phyloP scores from a whole-genome alignment of 2,329 filamentous ascomycete genomes.

The Boeremia exigua region DNA sequence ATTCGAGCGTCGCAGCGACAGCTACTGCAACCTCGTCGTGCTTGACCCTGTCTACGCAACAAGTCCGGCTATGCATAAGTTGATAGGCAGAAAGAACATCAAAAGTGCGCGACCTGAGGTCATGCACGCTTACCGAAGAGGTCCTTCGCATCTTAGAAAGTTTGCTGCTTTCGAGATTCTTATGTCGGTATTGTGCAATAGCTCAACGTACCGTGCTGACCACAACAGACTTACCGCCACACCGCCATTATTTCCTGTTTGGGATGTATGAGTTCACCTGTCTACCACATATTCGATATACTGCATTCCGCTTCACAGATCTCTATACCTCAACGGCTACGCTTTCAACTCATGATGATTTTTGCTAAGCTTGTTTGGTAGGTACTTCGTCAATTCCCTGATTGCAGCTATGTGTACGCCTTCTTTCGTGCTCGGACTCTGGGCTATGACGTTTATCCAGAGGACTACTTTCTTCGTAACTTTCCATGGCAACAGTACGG shows the following conservation, averaged over 20 bases:
- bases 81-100: conserved; percentile 58
- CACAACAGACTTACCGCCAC: conserved; percentile 43
- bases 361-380: conserved; percentile 37
- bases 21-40: conserved; percentile 74
- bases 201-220: conserved; percentile 6
- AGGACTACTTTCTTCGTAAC: conserved; percentile 45
- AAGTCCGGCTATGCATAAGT: conserved; percentile 65
- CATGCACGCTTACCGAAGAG: conserved; percentile 69
- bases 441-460: conserved; percentile 48
- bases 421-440: conserved; percentile 47
- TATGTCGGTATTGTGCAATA: conserved; percentile 59
- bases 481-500: conserved; percentile 50
- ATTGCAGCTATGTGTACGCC: conserved; percentile 46
- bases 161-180: conserved; percentile 82
- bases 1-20: conserved; percentile 72
- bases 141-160: conserved; percentile 68
- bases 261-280: conserved; percentile 47
- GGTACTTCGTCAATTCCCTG: conserved; percentile 47
- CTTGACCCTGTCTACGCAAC: conserved; percentile 88
- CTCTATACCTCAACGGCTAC: neutral
- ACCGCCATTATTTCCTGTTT: conserved; percentile 48
- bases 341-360: neutral
- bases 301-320: too few relatives aligned
- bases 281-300: neutral
- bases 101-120: conserved; percentile 64